Conservation (phyloP, 1,284 basidiomycete species). For the Cryptococcus deneoformans region DNA sequence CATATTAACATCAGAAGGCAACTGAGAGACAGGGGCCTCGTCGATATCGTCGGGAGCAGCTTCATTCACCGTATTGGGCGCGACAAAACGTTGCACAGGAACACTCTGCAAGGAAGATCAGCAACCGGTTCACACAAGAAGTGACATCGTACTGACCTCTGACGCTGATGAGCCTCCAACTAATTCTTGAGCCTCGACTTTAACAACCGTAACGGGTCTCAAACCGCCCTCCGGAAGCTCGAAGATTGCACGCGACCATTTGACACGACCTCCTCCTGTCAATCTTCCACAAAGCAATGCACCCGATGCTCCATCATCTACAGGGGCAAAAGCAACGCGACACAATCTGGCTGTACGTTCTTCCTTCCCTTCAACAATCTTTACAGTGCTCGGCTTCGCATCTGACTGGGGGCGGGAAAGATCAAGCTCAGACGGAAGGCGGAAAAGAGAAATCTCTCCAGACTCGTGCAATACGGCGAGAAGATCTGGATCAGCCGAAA, state of each 20-base stretch:
- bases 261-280: conserved; percentile 62
- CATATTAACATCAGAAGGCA: conserved; percentile 68
- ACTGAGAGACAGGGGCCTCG: conserved; percentile 46
- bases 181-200: conserved; percentile 52
- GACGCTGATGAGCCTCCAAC: conserved; percentile 11
- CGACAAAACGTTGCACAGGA: conserved; percentile 43
- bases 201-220: conserved; percentile 49
- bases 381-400: conserved; percentile 34
- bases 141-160: neutral
- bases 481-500: conserved; percentile 51
- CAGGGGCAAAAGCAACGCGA: conserved; percentile 32
- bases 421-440: conserved; percentile 58
- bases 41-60: conserved; percentile 32
- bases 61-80: conserved; percentile 33
- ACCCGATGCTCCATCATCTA: conserved; percentile 55
- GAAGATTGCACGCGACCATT: conserved; percentile 61
- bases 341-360: conserved; percentile 30
- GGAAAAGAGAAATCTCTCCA: conserved; percentile 64
- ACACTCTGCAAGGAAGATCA: conserved; percentile 10
- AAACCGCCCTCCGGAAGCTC: conserved; percentile 56
- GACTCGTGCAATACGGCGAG: conserved; percentile 64
- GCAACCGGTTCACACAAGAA: neutral
- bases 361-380: conserved; percentile 44
- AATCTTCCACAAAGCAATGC: conserved; percentile 61
- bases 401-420: conserved; percentile 38